These are phyloP conservation scores for Flaveria ramosissima DNA, from an alignment of 129 eudicot genomes.

Conservation along the genomic window DNA sequence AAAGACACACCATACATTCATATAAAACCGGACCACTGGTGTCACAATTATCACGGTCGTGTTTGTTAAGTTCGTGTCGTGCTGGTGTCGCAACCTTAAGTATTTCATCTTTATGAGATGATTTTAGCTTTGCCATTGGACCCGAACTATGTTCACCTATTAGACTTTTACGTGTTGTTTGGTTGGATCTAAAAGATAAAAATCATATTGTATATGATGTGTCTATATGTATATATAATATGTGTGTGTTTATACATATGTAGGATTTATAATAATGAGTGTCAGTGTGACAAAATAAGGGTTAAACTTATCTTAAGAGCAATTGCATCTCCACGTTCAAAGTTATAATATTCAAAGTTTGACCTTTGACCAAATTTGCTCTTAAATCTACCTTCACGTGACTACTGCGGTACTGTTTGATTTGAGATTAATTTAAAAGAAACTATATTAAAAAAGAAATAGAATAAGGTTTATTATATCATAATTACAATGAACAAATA, in stretches of 20 bases:
- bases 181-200: too few species aligned
- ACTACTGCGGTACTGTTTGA: not conserved
- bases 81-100: not conserved
- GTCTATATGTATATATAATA: not conserved
- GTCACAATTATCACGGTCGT: not conserved
- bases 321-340: slow-evolving; percentile 3
- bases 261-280: not conserved
- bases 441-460: too few species aligned
- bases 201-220: too few species aligned
- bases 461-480: not conserved
- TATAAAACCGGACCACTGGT: too few species aligned
- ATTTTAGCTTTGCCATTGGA: not conserved
- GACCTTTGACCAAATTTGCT: slow-evolving; percentile 4
- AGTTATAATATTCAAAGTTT: slow-evolving; percentile 16
- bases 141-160: too few species aligned
- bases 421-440: not conserved
- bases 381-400: not conserved
- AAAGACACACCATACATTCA: slow-evolving; percentile 22
- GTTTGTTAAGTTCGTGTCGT: not conserved
- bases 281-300: slow-evolving; percentile 25
- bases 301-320: not conserved
- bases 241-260: not conserved
- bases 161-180: too few species aligned
- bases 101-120: not conserved
- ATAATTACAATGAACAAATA: too few species aligned